Evolutionary conservation across 768 basidiomycete species (phyloP), one percentile per base, ranked within the genome.

Genomic region (Serendipita vermifera): DNA sequence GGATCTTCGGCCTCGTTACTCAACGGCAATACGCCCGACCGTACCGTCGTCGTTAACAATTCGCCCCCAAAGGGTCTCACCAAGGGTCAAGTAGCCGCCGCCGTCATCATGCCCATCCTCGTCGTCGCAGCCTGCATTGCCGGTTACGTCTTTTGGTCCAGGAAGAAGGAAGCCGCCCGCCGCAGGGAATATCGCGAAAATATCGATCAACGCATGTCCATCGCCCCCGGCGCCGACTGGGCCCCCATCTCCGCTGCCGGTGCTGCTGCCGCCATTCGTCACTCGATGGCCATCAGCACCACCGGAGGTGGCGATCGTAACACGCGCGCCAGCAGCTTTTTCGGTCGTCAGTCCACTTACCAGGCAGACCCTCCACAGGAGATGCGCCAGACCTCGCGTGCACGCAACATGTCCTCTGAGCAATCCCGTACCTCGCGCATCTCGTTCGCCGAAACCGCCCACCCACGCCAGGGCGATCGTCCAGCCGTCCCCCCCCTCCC

Each of bases 191-290:
- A 78, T 73, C 79, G 75, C 36, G 75, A 81, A 65, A 76, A 72
- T 7, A 67, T 90, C 66, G 87, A 90, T 70, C 80, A 79, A 67
- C 83, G 87, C 66, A 88, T 90, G 87, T 83, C 80, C 2, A 35
- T 57, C 39, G 85, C 82, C 48, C 85, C 88, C 61, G 82, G 80
- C 4, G 70, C 75, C 17, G 83, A 87, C 63, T 89, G 87, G 87
- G 83, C 82, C 66, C 74, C 76, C 39, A 80, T 87, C 62, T 78
- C 82, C 5, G 71, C 73, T 3, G 81, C 77, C 3, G 87, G 85
- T 46, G 87, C 86, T 0, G 72, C 73, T 20, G 84, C 81, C 32
- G 87, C 85, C 9, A 82, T 90, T 60, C 54, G 60, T 20, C 59
- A 61, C 46, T 59, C 59, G 22, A 61, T 61, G 38, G 58, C 60